These are phyloP conservation scores for Microcyclospora tardicrescens DNA, from an alignment of 2,329 filamentous ascomycete species.

Conservation along the genomic window DNA sequence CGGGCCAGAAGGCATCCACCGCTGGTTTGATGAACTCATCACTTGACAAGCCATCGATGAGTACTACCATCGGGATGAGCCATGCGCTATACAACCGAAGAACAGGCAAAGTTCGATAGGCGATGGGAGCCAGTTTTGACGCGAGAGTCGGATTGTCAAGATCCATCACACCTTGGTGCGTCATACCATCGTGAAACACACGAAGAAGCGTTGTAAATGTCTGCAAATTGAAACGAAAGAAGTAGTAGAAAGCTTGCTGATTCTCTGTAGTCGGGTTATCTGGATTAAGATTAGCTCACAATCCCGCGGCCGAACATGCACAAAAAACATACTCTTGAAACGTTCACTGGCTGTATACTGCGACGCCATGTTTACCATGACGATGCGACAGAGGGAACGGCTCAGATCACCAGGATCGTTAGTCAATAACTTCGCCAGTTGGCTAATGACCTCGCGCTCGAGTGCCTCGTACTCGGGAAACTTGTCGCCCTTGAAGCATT, in stretches of 20 bases:
- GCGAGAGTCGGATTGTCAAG: conserved; percentile 7
- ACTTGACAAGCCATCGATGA: conserved; percentile 41
- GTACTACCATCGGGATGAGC: conserved; percentile 44
- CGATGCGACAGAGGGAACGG: conserved; percentile 58
- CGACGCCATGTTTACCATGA: conserved; percentile 74
- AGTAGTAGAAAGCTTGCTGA: conserved; percentile 41
- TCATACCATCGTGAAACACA: conserved; percentile 50
- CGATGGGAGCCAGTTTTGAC: conserved; percentile 9
- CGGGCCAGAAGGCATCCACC: conserved; percentile 51
- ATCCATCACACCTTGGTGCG: conserved; percentile 33
- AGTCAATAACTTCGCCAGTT: conserved; percentile 58
- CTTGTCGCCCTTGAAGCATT: conserved; percentile 64
- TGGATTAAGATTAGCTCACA: neutral
- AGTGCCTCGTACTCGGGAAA: conserved; percentile 68
- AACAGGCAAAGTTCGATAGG: conserved; percentile 45
- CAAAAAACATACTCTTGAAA: conserved; percentile 38
- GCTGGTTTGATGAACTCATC: conserved; percentile 44
- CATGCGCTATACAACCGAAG: conserved; percentile 57
- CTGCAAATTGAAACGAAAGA: conserved; percentile 64
- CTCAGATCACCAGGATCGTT: conserved; percentile 37
- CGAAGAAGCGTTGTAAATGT: conserved; percentile 62
- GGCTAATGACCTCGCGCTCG: conserved; percentile 72
- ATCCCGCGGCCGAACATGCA: too few relatives aligned
- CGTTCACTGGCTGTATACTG: conserved; percentile 57
- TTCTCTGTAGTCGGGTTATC: conserved; percentile 15